Base-by-base conservation (phyloP, 2,329 filamentous ascomycete species). In the Penicillium brasilianum region DNA sequence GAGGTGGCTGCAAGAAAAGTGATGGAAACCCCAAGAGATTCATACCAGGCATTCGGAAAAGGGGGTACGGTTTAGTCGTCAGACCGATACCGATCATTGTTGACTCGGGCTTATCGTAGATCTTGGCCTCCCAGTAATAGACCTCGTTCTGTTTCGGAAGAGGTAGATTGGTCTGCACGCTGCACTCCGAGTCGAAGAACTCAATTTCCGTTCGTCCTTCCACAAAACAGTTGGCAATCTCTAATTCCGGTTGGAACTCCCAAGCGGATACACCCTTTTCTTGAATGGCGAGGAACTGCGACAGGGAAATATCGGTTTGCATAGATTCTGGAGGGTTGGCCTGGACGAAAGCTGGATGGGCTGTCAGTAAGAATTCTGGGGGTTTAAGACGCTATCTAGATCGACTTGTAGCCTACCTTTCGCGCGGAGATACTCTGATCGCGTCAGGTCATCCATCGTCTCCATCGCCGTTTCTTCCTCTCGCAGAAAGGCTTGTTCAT, bases 251-350 rank as follows among this genome's bases (percentile, higher is more conserved):
- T 77, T 98, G 95, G 72, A 99, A 99, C 77, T 99, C 95, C 95
- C 95, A 99, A 7, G 95, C 95, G 5, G 95, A 97, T n/a, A 99
- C 94, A 54, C 95, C 95, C 78, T 99, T 99, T 81, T 99, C 95
- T 81, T 99, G 95, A 68, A 99, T 99, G 44, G 95, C 95, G 61
- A 99, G 85, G 76, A 97, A 98, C 76, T 99, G 95, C 37, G 95
- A 98, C 66, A 99, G 82, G 22, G 95, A 98, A 66, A 99, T 99
- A 75, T 99, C 95, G 68, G 95, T 98, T 72, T 95, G 93, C 60
- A 94, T 82, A 8, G 95, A 98, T 77, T 99, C 95, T 66, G 95
- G 93, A 3, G 94, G 95, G 74, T 98, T 97, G 58, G 90, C 92
- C 76, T 95, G 90, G 64, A 97, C 88, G 74, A 97, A 99, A 34